A percentile compares a stretch with the other conserved stretches of the same genome.
Conservation (phyloP, 176 grass and related monocot genomes). For the Cenchrus purpureus region DNA sequence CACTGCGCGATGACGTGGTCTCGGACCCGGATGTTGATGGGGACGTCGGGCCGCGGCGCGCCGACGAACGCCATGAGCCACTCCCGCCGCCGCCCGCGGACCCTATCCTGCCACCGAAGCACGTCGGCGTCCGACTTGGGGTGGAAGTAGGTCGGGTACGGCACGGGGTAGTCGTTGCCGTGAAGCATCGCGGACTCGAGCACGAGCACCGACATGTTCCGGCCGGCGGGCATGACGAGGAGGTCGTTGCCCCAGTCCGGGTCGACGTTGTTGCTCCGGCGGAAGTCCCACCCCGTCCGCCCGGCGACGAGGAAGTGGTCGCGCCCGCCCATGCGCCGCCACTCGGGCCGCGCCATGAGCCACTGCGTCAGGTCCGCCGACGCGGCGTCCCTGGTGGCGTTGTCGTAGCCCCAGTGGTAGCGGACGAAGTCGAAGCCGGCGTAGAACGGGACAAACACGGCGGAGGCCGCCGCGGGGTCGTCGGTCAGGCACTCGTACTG, state of each 20-base stretch:
- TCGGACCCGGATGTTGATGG: slow-evolving; percentile 45
- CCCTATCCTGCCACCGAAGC: slow-evolving; percentile 53
- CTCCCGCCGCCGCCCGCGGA: slow-evolving; percentile 29
- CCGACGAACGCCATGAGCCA: slow-evolving; percentile 68
- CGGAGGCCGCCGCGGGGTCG: slow-evolving; percentile 54
- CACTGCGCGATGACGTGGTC: slow-evolving; percentile 59
- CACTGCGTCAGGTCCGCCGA: slow-evolving; percentile 36
- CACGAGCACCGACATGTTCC: slow-evolving; percentile 71
- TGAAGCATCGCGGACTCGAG: slow-evolving; percentile 43
- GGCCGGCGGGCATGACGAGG: slow-evolving; percentile 47
- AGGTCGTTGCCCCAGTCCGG: slow-evolving; percentile 66
- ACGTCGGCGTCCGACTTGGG: slow-evolving; percentile 57
- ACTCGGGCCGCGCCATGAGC: slow-evolving; percentile 47
- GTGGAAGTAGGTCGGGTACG: slow-evolving; percentile 84
- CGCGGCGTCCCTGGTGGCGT: slow-evolving; percentile 46
- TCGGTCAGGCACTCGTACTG: slow-evolving; percentile 76
- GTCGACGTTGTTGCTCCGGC: slow-evolving; percentile 42
- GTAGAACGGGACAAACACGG: slow-evolving; percentile 82
- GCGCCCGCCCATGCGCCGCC: slow-evolving; percentile 42
- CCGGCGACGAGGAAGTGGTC: slow-evolving; percentile 74
- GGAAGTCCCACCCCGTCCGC: slow-evolving; percentile 68
- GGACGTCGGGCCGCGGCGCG: slow-evolving; percentile 56
- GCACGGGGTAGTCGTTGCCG: slow-evolving; percentile 41
- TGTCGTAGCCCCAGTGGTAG: slow-evolving; percentile 69
- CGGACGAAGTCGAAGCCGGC: slow-evolving; percentile 72